Percentiles rank a stretch among this genome's conserved stretches.
Conservation (phyloP, 495 filamentous ascomycete genomes). For the Trichoderma reesei region DNA sequence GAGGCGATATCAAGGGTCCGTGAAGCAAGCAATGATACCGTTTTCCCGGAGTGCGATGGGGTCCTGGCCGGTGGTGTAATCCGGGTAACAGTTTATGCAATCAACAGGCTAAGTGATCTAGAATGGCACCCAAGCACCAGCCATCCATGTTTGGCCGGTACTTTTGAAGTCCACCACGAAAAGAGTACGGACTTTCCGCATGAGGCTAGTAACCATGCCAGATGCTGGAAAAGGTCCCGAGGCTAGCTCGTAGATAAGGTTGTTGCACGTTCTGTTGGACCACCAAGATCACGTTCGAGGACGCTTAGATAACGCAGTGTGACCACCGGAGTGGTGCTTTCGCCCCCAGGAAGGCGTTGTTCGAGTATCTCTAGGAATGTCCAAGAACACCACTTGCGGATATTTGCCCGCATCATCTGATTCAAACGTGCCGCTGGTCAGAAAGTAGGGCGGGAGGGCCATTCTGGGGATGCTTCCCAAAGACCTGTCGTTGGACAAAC, state of each 20-base stretch:
- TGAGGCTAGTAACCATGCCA: not conserved
- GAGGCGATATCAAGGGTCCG: too few relatives aligned
- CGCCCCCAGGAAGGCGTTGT: too few relatives aligned
- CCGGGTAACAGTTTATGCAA: not conserved
- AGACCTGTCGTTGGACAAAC: too few relatives aligned
- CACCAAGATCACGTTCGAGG: not conserved
- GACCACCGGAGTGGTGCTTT: not conserved
- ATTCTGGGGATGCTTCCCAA: too few relatives aligned
- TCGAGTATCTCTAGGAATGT: too few relatives aligned
- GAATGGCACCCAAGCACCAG: not conserved
- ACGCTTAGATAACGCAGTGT: not conserved
- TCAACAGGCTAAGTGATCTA: not conserved
- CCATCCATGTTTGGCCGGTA: not conserved
- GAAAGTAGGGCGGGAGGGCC: too few relatives aligned
- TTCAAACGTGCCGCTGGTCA: too few relatives aligned
- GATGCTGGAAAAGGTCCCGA: not conserved
- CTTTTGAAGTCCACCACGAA: not conserved
- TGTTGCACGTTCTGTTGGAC: not conserved
- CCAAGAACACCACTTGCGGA: too few relatives aligned
- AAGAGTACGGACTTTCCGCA: not conserved
- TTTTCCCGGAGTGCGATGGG: not conserved
- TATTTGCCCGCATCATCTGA: too few relatives aligned
- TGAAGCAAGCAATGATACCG: not conserved
- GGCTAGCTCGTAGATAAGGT: not conserved
- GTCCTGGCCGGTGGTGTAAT: conserved; percentile 2